Base-by-base conservation (phyloP, 768 basidiomycete genomes). In the Sarcomyxa edulis region DNA sequence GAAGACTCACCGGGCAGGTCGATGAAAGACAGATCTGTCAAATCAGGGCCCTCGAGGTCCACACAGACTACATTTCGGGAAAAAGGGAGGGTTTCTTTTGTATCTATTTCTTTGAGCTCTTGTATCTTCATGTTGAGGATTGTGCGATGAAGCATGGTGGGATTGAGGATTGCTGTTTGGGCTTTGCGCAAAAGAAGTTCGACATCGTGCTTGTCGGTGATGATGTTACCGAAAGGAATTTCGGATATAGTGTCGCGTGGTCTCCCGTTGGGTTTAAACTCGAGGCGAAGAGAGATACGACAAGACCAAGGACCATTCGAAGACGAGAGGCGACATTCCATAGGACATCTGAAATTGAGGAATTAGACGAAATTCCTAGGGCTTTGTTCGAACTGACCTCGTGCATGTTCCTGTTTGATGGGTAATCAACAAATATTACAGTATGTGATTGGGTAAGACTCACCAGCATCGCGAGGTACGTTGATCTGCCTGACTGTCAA, bases 381-480 rank as follows among this genome's bases (percentile, higher is more conserved):
- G n/a, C n/a, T n/a, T n/a, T n/a, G 58, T 50, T 26, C 18, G 16
- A 3, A 21, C 14, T 11, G 12, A 6, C 6, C 5, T 0, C 24
- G 2, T 37, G 9, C n/a, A 15, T 11, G 14, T 24, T 15, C 22
- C 24, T 24, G 20, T 20, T 7, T 41, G 14, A 18, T 23, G 50
- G 51, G 49, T 48, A 30, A 49, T 48, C 16, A 23, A 28, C 27
- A 44, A 40, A 16, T 40, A 46, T 2, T n/a, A n/a, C n/a, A n/a
- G n/a, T n/a, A n/a, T n/a, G n/a, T n/a, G n/a, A n/a, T n/a, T n/a
- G 50, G 6, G 60, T 74, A 45, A 71, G 73, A 5, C 71, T 74
- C 2, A n/a, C 72, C 72, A 4, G 65, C 55, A 45, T 68, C 69
- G 24, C 72, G 60, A 3, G 71, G 74, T 9, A 76, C 68, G 19